Percentiles rank a stretch among this genome's conserved stretches.
phyloP scores from a whole-genome alignment of 78 protist genomes.

The Pigoraptor vietnamica region DNA sequence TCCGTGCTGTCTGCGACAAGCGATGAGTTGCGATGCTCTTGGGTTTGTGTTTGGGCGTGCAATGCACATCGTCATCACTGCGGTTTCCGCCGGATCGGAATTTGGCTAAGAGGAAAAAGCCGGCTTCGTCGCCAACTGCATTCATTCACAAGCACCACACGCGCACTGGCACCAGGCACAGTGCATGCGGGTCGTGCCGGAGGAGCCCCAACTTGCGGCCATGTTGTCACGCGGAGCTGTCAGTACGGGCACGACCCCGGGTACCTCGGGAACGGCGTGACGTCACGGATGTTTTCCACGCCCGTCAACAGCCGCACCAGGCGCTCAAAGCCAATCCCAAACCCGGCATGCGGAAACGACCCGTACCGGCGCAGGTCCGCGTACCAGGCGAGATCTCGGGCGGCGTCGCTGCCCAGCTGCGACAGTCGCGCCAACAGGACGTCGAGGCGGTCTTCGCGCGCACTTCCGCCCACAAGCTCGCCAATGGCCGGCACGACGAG shows the following conservation, averaged over 20 bases:
- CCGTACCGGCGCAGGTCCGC: constrained; percentile 63
- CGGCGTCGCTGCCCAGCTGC: neutral
- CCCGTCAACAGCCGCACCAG: constrained; percentile 48
- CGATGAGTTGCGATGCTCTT: no score
- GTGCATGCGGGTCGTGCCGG: no score
- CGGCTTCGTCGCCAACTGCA: no score
- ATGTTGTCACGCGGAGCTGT: neutral
- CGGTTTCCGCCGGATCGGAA: no score
- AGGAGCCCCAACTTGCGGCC: no score
- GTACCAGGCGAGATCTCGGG: constrained; percentile 3
- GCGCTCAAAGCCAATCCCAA: constrained; percentile 70
- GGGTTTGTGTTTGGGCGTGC: no score
- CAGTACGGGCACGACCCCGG: neutral
- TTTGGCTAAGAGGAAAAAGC: no score
- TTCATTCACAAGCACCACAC: no score
- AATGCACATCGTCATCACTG: no score
- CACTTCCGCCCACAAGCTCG: constrained; percentile 71
- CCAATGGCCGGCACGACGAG: constrained; percentile 72
- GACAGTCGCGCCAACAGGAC: neutral
- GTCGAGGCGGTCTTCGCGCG: constrained; percentile 59
- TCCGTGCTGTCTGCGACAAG: no score
- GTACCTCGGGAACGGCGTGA: constrained; percentile 49
- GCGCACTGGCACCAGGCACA: neutral
- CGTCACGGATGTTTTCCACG: constrained; percentile 54
- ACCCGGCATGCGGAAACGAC: constrained; percentile 58